Evolutionary conservation across 257 asterid species (phyloP), one percentile per base, ranked within the genome.

Genomic region (Penstemon newberryi): DNA sequence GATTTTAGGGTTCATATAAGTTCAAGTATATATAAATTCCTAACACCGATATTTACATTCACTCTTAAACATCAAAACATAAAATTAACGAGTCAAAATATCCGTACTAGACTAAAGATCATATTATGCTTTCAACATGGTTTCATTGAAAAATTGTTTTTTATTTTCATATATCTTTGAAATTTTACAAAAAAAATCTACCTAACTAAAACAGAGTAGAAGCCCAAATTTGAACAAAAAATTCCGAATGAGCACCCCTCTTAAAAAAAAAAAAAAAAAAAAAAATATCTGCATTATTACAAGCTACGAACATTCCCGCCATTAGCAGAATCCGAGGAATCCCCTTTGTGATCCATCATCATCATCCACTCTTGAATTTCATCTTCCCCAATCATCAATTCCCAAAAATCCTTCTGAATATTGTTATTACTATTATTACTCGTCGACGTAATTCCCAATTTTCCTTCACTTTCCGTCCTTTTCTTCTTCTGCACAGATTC

Each of bases 351-450:
- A 66, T 84, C 92, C 96, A 87, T 84, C 83, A 65, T 80, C 79
- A 8, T 72, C 88, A 87, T 68, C 95, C 91, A 89, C 51, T 80
- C 70, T 45, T 77, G 78, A 53, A 89, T 76, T 3, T 87, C 92
- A 1, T 83, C 85, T 7, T 84, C 87, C 7, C 84, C 87, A 1
- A 82, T 60, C 63, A 56, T 46, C 66, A 54, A 45, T 55, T 82
- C 90, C 87, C 85, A 70, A 5, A 71, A 62, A 39, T 83, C 81
- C 55, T 46, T 69, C 46, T 60, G 63, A 58, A 52, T 60, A 56
- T 62, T 47, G 0, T 3, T 11, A n/a, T 56, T 11, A 3, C 2
- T 62, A 9, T 36, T 67, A 13, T 42, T 72, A 8, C 74, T 45
- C 3, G 69, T 75, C 25, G 77, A 70, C 15, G 76, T 85, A 0